phyloP scores from a whole-genome alignment of 2,329 filamentous ascomycete genomes.

The Aspergillus amoenus region DNA sequence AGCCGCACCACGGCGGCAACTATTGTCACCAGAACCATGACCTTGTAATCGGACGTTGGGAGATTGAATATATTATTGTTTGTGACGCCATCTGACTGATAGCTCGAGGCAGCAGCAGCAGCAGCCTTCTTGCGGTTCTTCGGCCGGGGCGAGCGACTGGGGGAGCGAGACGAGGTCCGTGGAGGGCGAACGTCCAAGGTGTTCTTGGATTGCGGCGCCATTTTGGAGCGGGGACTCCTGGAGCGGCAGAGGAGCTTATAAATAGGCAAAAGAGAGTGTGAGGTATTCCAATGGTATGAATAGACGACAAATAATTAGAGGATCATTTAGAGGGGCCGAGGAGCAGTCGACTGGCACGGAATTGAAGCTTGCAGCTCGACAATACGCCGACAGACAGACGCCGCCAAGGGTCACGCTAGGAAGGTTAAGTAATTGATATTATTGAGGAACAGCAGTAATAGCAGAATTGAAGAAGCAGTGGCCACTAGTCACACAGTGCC shows the following conservation, averaged over 20 bases:
- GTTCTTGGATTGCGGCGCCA: constrained; percentile 34
- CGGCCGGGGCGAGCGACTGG: constrained; percentile 40
- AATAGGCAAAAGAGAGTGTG: constrained; percentile 17
- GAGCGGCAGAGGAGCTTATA: constrained; percentile 7
- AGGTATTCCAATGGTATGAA: constrained; percentile 9
- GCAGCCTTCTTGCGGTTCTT: constrained; percentile 35
- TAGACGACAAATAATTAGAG: constrained; percentile 3
- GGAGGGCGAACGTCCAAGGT: constrained; percentile 38
- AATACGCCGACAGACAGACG: constrained; percentile 17
- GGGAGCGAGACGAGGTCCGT: constrained; percentile 34
- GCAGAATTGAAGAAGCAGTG: constrained; percentile 30
- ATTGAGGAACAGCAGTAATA: constrained; percentile 23
- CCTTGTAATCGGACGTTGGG: constrained; percentile 77
- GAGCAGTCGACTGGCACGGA: constrained; percentile 8
- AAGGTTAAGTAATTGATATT: constrained; percentile 7
- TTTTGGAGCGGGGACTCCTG: constrained; percentile 17
- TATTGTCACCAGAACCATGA: constrained; percentile 70
- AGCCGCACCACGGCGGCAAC: constrained; percentile 78
- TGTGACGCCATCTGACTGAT: constrained; percentile 57
- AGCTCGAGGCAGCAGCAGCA: constrained; percentile 36
- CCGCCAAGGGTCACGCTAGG: not conserved
- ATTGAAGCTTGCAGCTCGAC: constrained; percentile 3
- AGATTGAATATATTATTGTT: constrained; percentile 93
- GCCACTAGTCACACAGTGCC: constrained; percentile 32
- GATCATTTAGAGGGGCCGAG: constrained; percentile 11